Conservation (phyloP, 768 basidiomycete genomes). For the Boletus coccyginus region DNA sequence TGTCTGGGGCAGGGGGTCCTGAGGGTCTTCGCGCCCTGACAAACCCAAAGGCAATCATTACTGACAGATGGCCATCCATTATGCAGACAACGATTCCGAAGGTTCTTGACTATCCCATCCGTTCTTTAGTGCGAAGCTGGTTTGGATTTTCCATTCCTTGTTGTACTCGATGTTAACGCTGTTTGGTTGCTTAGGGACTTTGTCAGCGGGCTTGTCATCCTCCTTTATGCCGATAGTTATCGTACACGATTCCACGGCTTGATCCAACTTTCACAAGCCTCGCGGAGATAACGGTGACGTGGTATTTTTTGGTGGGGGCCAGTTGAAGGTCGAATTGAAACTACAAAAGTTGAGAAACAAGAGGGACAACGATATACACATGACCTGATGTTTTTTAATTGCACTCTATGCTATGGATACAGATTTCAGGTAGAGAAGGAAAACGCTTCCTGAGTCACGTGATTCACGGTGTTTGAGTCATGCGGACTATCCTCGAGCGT, state of each 20-base stretch:
- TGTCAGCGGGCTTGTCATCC: slow-evolving; percentile 44
- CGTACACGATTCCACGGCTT: slow-evolving; percentile 41
- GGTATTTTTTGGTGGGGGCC: background rate
- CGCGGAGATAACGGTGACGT: slow-evolving; percentile 23
- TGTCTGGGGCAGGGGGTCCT: slow-evolving; percentile 62
- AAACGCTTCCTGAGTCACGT: slow-evolving; percentile 13
- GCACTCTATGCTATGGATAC: slow-evolving; percentile 8
- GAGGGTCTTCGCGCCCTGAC: slow-evolving; percentile 90
- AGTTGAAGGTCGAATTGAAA: background rate
- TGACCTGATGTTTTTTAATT: slow-evolving; percentile 11
- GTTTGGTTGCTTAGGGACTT: slow-evolving; percentile 41
- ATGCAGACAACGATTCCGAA: slow-evolving; percentile 85
- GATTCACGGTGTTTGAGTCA: background rate
- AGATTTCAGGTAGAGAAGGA: background rate
- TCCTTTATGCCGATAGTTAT: slow-evolving; percentile 51
- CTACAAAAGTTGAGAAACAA: background rate
- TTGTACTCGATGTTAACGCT: background rate
- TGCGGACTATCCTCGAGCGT: background rate
- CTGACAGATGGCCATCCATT: slow-evolving; percentile 81
- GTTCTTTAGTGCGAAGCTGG: slow-evolving; percentile 73
- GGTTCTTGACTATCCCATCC: slow-evolving; percentile 83
- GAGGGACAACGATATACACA: slow-evolving; percentile 16
- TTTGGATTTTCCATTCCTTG: slow-evolving; percentile 34
- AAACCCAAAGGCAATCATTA: slow-evolving; percentile 82
- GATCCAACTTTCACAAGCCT: slow-evolving; percentile 38